These are phyloP conservation scores for Curvularia spicifera DNA, from an alignment of 2,329 filamentous ascomycete genomes.

Conservation along the genomic window DNA sequence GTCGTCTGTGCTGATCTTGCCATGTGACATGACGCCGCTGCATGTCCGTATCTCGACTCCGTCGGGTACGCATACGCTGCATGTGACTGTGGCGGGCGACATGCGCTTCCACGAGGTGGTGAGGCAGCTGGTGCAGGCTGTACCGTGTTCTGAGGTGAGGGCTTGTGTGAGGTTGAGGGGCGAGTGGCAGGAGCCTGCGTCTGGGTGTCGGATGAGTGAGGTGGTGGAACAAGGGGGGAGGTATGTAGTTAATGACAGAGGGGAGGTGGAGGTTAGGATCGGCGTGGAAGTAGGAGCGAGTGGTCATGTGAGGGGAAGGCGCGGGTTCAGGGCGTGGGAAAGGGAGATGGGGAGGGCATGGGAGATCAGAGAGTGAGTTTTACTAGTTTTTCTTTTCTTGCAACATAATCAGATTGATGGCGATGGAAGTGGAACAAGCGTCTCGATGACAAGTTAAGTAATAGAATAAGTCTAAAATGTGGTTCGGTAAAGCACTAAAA, in stretches of 20 bases:
- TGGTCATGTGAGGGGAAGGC: not conserved
- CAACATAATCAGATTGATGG: not conserved
- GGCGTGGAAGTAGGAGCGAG: not conserved
- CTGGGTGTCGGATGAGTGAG: conserved; percentile 9
- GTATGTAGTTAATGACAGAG: conserved; percentile 5
- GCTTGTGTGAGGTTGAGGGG: conserved; percentile 18
- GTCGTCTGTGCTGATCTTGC: conserved; percentile 17
- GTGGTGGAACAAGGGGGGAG: conserved; percentile 10
- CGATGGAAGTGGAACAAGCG: not conserved
- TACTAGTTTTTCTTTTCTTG: not conserved
- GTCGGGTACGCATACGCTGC: conserved; percentile 2
- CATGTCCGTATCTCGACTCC: not conserved
- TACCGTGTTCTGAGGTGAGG: not conserved
- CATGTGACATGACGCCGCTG: conserved; percentile 10
- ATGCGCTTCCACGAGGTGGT: conserved; percentile 24
- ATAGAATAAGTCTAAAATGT: not conserved
- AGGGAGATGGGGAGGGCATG: conserved; percentile 15
- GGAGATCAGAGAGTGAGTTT: conserved; percentile 14
- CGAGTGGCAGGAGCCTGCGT: conserved; percentile 18
- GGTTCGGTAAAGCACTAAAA: conserved; percentile 12
- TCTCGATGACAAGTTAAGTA: not conserved
- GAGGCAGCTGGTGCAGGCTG: conserved; percentile 12
- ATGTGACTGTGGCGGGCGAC: conserved; percentile 15
- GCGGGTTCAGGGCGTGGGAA: conserved; percentile 15
- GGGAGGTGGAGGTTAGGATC: conserved; percentile 18